Conservation (phyloP, 2,329 filamentous ascomycete species). For the Neofusicoccum laricinum region DNA sequence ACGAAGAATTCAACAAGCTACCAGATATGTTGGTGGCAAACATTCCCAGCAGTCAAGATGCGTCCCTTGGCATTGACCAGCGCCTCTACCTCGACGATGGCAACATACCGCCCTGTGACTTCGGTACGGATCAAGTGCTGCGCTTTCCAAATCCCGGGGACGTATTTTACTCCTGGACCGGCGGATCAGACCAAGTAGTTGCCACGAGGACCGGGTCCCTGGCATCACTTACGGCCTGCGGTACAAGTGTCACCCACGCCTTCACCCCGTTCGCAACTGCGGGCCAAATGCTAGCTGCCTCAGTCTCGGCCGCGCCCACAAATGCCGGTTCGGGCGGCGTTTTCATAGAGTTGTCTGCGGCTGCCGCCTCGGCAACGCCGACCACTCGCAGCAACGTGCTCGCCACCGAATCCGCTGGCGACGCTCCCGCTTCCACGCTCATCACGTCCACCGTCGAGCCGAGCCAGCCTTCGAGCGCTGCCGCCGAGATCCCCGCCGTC, state of each 20-base stretch:
- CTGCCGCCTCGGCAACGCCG: not conserved
- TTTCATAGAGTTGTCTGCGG: not conserved
- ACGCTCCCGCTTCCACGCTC: not conserved
- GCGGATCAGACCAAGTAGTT: not conserved
- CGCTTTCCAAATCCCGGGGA: not conserved
- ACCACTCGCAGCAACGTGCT: not conserved
- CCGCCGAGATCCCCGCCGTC: not conserved
- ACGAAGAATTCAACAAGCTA: conserved; percentile 58
- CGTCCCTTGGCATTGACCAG: no score
- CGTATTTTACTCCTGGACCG: not conserved
- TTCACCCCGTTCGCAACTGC: no score
- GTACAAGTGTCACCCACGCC: no score
- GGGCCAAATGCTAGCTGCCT: not conserved
- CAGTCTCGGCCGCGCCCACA: not conserved
- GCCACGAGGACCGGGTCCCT: no score
- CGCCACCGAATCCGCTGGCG: no score
- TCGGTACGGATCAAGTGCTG: not conserved
- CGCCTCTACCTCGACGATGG: no score
- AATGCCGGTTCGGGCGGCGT: not conserved
- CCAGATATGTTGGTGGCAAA: conserved; percentile 75
- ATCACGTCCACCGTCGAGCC: not conserved
- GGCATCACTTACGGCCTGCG: no score
- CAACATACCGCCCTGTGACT: no score
- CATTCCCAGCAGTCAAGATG: conserved; percentile 37
- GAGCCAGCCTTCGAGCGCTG: no score